phyloP scores from a whole-genome alignment of 176 grass and related monocot species.

The Thinopyrum elongatum region DNA sequence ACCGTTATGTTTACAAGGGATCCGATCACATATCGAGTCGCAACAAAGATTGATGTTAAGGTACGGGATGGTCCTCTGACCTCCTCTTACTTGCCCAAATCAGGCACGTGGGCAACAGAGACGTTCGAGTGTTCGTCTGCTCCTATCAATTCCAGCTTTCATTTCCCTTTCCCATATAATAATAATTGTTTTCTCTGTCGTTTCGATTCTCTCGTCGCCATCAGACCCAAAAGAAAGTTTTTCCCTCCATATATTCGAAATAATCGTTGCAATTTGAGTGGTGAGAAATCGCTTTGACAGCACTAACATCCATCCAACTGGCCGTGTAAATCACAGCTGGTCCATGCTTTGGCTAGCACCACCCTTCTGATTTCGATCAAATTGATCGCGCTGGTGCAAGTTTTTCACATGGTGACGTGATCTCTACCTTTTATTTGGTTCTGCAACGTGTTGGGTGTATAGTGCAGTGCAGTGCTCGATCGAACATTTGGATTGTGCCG shows the following conservation, averaged over 20 bases:
- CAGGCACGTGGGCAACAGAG: conserved; percentile 31
- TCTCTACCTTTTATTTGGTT: background rate
- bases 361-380: background rate
- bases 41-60: conserved; percentile 29
- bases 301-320: background rate
- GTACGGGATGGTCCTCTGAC: background rate
- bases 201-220: background rate
- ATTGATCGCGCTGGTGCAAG: background rate
- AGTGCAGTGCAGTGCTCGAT: background rate
- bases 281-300: background rate
- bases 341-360: background rate
- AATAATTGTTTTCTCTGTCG: background rate
- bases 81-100: background rate
- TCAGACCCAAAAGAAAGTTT: background rate
- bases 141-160: background rate
- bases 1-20: background rate
- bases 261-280: background rate
- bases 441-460: background rate
- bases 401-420: background rate
- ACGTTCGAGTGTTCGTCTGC: conserved; percentile 1
- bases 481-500: background rate
- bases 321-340: background rate
- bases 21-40: background rate
- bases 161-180: background rate
- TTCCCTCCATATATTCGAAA: background rate